phyloP scores from a whole-genome alignment of 768 basidiomycete species.

The Naganishia antarctica region DNA sequence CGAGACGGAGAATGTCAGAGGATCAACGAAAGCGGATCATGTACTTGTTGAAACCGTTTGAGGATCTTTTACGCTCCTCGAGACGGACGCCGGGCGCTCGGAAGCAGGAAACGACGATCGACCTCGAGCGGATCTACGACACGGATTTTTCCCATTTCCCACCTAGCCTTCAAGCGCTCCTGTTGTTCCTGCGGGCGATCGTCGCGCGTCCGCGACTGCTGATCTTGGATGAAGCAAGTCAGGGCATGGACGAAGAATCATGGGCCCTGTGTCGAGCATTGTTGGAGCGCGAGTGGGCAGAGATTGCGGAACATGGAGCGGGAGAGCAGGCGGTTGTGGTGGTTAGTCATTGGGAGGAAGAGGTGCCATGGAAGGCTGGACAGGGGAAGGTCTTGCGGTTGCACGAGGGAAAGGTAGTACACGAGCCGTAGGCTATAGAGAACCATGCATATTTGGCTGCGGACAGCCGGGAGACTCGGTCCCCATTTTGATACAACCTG shows the following conservation, averaged over 20 bases:
- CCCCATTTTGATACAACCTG: too few species aligned
- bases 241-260: slow-evolving; percentile 82
- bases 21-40: slow-evolving; percentile 55
- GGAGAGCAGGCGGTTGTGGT: slow-evolving; percentile 69
- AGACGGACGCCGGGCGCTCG: too few species aligned
- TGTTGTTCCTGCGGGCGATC: slow-evolving; percentile 78
- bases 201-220: slow-evolving; percentile 69
- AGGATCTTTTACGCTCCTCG: slow-evolving; percentile 33
- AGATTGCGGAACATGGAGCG: slow-evolving; percentile 23
- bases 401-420: slow-evolving; percentile 19
- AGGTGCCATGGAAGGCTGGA: slow-evolving; percentile 22
- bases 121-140: slow-evolving; percentile 50
- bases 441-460: too few species aligned
- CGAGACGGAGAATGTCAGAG: slow-evolving; percentile 53
- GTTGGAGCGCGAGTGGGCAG: slow-evolving; percentile 54
- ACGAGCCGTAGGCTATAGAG: too few species aligned
- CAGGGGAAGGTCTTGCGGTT: slow-evolving; percentile 8
- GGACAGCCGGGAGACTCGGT: too few species aligned
- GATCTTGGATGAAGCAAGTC: slow-evolving; percentile 86
- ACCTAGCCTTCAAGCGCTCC: slow-evolving; percentile 70
- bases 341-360: slow-evolving; percentile 70
- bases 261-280: slow-evolving; percentile 62
- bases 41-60: slow-evolving; percentile 63
- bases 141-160: slow-evolving; percentile 61
- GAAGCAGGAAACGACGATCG: too few species aligned